phyloP scores from a whole-genome alignment of 2,329 filamentous ascomycete genomes.

The Chaetothyriales sp. region DNA sequence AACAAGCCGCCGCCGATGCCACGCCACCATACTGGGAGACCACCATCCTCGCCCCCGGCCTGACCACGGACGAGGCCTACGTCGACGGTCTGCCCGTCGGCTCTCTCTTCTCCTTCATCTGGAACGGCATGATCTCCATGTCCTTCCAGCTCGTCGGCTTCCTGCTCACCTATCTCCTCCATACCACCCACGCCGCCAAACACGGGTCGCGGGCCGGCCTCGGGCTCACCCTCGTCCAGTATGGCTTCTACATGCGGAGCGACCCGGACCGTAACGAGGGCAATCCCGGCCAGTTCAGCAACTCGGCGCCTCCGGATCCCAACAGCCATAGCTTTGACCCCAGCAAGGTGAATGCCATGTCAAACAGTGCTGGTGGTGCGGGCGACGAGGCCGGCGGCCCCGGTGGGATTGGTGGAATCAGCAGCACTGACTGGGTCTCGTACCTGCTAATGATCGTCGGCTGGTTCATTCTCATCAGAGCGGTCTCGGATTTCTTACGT shows the following conservation, averaged over 20 bases:
- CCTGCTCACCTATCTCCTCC: constrained; percentile 89
- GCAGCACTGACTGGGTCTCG: constrained; percentile 58
- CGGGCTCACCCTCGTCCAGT: constrained; percentile 88
- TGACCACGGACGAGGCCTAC: constrained; percentile 88
- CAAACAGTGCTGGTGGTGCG: constrained; percentile 3
- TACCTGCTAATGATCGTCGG: constrained; percentile 93
- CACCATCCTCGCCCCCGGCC: constrained; percentile 83
- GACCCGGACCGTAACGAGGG: constrained; percentile 34
- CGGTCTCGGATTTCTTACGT: constrained; percentile 78
- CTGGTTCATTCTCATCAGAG: constrained; percentile 92
- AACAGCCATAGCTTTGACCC: constrained; percentile 83
- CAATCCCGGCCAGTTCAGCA: constrained; percentile 24
- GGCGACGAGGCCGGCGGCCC: too few relatives aligned
- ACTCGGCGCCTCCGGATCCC: constrained; percentile 63
- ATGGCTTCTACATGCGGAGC: constrained; percentile 87
- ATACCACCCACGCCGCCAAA: constrained; percentile 96
- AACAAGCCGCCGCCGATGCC: constrained; percentile 91
- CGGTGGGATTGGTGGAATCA: constrained; percentile 9
- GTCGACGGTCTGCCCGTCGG: constrained; percentile 85
- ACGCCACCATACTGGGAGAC: constrained; percentile 99
- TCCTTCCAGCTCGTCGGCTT: constrained; percentile 96
- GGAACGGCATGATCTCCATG: constrained; percentile 83
- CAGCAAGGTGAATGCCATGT: constrained; percentile 37
- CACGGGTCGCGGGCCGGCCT: constrained; percentile 90
- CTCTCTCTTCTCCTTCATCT: constrained; percentile 69